A percentile compares a stretch with the other conserved stretches of the same genome.
Evolutionary conservation across 2,329 filamentous ascomycete species (phyloP).

Genomic region (Hirsutella rhossiliensis): DNA sequence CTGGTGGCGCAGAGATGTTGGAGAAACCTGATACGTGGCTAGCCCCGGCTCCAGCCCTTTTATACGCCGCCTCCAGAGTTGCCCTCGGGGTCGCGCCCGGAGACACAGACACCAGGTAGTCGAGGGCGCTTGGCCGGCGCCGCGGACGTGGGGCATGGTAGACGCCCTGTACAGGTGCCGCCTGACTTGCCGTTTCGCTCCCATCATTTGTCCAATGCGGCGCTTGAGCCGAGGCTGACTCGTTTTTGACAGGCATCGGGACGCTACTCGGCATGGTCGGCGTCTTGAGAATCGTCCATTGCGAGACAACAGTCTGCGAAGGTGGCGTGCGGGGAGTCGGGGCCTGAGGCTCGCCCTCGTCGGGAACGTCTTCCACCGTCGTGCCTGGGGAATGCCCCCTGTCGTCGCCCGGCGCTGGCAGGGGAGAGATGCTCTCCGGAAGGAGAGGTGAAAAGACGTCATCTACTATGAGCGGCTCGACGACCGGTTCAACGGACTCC

Average conservation of each 20-base stretch:
- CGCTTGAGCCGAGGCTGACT: background rate
- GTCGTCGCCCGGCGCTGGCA: too few relatives aligned
- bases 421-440: too few relatives aligned
- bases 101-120: slow-evolving; percentile 8
- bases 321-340: slow-evolving; percentile 1
- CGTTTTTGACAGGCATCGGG: background rate
- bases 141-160: slow-evolving; percentile 4
- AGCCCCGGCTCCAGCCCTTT: background rate
- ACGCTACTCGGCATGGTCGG: background rate
- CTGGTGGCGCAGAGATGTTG: background rate
- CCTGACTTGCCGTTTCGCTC: background rate
- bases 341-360: background rate
- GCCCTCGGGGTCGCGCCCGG: slow-evolving; percentile 1
- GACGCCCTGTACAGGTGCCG: slow-evolving; percentile 1
- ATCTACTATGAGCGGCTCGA: too few relatives aligned
- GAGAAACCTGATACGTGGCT: background rate
- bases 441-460: too few relatives aligned
- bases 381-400: too few relatives aligned
- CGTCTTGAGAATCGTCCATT: slow-evolving; percentile 1
- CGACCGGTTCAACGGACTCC: too few relatives aligned
- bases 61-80: slow-evolving; percentile 2
- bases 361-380: too few relatives aligned
- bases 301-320: background rate
- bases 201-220: background rate
- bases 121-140: slow-evolving; percentile 8